These are phyloP conservation scores for Globisporangium orthogonon DNA, from an alignment of 352 stramenopile species.

Conservation along the genomic window DNA sequence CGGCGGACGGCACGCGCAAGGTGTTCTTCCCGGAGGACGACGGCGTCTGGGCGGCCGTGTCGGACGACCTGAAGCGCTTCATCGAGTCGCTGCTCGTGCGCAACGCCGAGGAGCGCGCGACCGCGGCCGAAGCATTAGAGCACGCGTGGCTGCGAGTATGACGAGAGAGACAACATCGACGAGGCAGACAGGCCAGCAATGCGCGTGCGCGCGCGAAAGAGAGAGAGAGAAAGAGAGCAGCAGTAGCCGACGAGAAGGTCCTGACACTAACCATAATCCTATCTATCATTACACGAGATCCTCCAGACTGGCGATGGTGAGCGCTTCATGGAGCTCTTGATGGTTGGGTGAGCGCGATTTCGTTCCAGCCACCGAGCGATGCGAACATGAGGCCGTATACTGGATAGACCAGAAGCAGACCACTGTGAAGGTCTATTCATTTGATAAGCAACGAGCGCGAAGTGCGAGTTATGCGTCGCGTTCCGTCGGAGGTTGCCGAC, in stretches of 20 bases:
- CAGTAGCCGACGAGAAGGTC: background rate
- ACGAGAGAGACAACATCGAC: background rate
- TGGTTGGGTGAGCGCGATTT: no score
- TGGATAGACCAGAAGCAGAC: no score
- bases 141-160: constrained; percentile 49
- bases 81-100: constrained; percentile 70
- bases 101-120: constrained; percentile 69
- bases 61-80: constrained; percentile 55
- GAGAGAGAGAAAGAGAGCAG: background rate
- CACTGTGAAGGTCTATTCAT: no score
- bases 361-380: no score
- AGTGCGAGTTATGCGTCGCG: no score
- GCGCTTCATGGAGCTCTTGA: no score
- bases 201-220: background rate
- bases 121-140: constrained; percentile 59
- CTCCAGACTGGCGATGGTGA: no score
- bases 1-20: constrained; percentile 52
- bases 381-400: no score
- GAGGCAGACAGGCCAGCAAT: no score
- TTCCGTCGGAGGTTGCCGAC: no score
- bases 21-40: constrained; percentile 79
- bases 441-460: no score
- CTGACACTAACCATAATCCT: background rate
- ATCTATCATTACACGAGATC: background rate
- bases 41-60: constrained; percentile 51